Base-by-base conservation (phyloP, 2,329 filamentous ascomycete genomes). In the Ophiostoma sp. region DNA sequence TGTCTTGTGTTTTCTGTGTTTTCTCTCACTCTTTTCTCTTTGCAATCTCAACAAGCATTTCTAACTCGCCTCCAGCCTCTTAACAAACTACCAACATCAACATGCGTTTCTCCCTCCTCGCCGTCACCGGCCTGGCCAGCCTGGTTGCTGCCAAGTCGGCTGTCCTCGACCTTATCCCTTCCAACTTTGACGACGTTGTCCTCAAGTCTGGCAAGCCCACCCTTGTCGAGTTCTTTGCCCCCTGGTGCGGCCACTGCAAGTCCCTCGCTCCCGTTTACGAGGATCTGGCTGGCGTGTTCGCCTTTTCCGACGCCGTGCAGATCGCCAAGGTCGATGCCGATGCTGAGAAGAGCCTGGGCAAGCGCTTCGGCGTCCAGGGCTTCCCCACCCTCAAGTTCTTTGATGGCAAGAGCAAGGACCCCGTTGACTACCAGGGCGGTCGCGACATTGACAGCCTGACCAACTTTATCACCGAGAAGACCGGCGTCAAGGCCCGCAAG, bases 241-340 rank as follows among this genome's bases (percentile, higher is more conserved):
- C 94, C 33, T 99, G 95, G 95, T 99, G 95, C 78, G 96, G 95
- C 41, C 95, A 99, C 86, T 99, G 95, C 92, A 98, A 98, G 87
- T 96, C 84, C 77, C 90, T 99, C 44, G 95, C 95, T 20, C 96
- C 95, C 67, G 84, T 96, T 72, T 99, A 96, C 81, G 95, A 99
- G 80, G 92, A 99, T 79, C 88, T 99, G 62, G 95, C 88, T 66
- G 80, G 84, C 67, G 83, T 84, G 60, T 96, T 94, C 80, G 88
- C 90, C 74, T 88, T 86, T 77, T 88, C 89, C 74, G 83, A 86
- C 77, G 86, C 90, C 79, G 87, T 99, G 70, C 89, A 90, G 78
- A 93, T 99, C 77, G 95, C 91, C 76, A 99, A 98, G 83, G 94
- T 99, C 75, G 94, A 99, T 78, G 95, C 94, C 71, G 95, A 99